Evolutionary conservation across 2,329 filamentous ascomycete species (phyloP).

Genomic region (Blastomyces parvus): DNA sequence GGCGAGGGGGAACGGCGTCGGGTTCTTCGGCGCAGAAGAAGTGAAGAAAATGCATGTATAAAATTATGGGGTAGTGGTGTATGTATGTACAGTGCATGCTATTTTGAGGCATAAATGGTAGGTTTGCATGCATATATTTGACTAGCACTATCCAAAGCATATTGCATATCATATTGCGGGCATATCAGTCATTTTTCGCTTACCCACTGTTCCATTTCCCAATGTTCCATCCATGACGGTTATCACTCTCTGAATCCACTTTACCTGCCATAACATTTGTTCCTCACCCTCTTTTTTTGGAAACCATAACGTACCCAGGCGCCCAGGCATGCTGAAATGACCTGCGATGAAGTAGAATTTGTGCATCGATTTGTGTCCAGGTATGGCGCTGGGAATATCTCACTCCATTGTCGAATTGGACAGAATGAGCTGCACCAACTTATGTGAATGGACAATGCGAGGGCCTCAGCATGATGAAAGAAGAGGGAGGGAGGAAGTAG

Average conservation of each 20-base stretch:
- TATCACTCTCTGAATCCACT: not conserved
- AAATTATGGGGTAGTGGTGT: not conserved
- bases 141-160: not conserved
- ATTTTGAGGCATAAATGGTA: not conserved
- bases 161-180: not conserved
- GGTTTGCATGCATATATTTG: not conserved
- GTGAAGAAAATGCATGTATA: not conserved
- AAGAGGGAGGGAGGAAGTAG: not conserved
- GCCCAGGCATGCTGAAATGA: not conserved
- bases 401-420: not conserved
- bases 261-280: not conserved
- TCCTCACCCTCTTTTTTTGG: not conserved
- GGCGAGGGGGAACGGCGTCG: conserved; percentile 40
- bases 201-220: not conserved
- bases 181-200: not conserved
- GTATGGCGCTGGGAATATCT: not conserved
- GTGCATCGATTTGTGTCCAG: not conserved
- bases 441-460: not conserved
- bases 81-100: no score
- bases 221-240: not conserved
- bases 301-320: no score
- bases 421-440: not conserved
- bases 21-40: conserved; percentile 14
- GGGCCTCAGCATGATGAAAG: not conserved
- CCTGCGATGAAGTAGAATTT: not conserved